Conservation (phyloP, 2,329 filamentous ascomycete species). For the Ceratocystis papillata region DNA sequence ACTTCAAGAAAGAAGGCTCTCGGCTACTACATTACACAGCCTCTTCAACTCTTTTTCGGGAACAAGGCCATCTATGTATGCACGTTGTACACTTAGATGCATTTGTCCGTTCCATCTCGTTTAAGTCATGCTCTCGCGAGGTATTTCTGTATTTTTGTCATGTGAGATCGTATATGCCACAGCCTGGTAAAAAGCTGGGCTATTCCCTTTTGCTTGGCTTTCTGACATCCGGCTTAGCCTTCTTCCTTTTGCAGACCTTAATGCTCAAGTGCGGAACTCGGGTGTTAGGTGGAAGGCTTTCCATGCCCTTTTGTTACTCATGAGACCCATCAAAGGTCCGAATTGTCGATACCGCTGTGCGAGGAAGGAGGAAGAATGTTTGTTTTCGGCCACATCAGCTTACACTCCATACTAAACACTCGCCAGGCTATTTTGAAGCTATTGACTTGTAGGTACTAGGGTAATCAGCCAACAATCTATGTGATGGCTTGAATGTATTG, state of each 20-base stretch:
- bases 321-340: neutral
- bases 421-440: neutral
- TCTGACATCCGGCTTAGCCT: neutral
- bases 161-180: neutral
- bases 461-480: neutral
- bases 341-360: neutral
- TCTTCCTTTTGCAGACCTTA: neutral
- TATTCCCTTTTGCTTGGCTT: neutral
- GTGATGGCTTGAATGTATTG: neutral
- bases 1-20: neutral
- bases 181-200: neutral
- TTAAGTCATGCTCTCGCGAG: neutral
- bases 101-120: slow-evolving; percentile 9
- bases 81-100: neutral
- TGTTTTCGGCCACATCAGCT: slow-evolving; percentile 5
- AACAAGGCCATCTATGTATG: neutral
- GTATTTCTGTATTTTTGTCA: slow-evolving; percentile 10
- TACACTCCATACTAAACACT: neutral
- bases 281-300: neutral
- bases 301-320: slow-evolving; percentile 7
- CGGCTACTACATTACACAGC: slow-evolving; percentile 6
- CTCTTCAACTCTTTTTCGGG: neutral
- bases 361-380: neutral
- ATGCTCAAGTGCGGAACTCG: slow-evolving; percentile 7
- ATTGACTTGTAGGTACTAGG: neutral